Conservation (phyloP, 805 yeast genomes). For the Wickerhamiella galacta region DNA sequence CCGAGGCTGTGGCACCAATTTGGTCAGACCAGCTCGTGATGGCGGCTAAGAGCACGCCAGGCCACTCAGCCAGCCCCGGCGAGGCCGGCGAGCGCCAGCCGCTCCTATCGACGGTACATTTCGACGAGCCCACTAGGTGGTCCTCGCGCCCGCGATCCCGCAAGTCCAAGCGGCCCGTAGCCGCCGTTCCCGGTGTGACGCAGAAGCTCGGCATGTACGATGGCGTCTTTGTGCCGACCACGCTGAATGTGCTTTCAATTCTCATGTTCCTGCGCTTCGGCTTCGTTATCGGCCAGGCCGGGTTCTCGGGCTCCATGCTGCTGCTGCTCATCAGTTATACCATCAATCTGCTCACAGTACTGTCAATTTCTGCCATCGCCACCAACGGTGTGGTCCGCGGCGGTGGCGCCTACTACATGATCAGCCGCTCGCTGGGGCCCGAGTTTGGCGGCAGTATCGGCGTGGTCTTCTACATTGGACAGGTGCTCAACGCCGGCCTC, state of each 20-base stretch:
- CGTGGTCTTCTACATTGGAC: conserved; percentile 84
- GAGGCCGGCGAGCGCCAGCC: neutral
- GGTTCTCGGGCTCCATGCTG: conserved; percentile 58
- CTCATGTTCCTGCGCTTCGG: conserved; percentile 93
- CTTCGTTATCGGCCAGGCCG: conserved; percentile 88
- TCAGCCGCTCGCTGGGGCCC: conserved; percentile 85
- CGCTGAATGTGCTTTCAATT: conserved; percentile 81
- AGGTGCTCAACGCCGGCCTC: conserved; percentile 71
- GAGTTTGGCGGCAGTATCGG: conserved; percentile 99
- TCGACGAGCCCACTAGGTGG: neutral
- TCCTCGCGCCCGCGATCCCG: neutral
- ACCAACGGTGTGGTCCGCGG: conserved; percentile 96
- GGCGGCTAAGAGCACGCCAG: too few species aligned
- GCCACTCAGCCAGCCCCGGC: too few species aligned
- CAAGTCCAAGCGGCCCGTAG: neutral
- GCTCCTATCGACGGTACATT: neutral
- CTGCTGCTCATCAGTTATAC: conserved; percentile 56
- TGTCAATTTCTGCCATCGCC: conserved; percentile 87
- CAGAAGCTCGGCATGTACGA: conserved; percentile 60
- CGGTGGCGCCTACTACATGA: conserved; percentile 98
- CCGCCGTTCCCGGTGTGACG: conserved; percentile 1
- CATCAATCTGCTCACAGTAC: conserved; percentile 69
- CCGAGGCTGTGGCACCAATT: too few species aligned
- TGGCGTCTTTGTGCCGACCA: conserved; percentile 89
- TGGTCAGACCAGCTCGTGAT: too few species aligned